phyloP scores from a whole-genome alignment of 805 yeast species.

The Metschnikowia chrysomelidarum region DNA sequence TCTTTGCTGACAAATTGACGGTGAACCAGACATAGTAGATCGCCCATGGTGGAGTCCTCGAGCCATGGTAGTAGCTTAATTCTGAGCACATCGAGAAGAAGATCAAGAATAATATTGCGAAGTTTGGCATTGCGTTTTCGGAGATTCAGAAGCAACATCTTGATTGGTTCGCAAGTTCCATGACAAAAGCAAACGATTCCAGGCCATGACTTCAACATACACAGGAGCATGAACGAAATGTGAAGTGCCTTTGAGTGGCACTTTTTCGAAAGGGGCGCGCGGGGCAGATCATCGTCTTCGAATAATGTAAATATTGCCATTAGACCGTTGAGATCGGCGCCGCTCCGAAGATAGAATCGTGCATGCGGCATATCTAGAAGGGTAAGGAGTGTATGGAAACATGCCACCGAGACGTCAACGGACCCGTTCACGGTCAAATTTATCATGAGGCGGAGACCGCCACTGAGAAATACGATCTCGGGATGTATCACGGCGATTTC shows the following conservation, averaged over 20 bases:
- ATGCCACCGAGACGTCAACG: conserved; percentile 20
- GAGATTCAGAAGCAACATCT: conserved; percentile 60
- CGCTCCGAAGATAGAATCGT: conserved; percentile 53
- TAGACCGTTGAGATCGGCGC: conserved; percentile 59
- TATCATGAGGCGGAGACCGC: conserved; percentile 54
- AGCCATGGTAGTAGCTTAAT: conserved; percentile 59
- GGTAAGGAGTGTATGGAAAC: conserved; percentile 47
- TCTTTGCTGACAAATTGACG: conserved; percentile 7
- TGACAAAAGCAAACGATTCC: conserved; percentile 69
- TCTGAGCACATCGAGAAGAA: conserved; percentile 65
- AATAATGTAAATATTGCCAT: conserved; percentile 71
- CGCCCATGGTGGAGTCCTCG: conserved; percentile 16
- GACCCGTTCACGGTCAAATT: conserved; percentile 30
- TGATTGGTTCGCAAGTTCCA: conserved; percentile 53
- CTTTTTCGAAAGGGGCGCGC: conserved; percentile 9
- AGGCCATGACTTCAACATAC: conserved; percentile 67
- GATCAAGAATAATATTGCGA: conserved; percentile 65
- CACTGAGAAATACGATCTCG: conserved; percentile 43
- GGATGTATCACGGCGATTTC: conserved; percentile 40
- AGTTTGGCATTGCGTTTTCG: conserved; percentile 53
- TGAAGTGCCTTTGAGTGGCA: conserved; percentile 47
- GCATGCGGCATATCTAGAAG: conserved; percentile 58
- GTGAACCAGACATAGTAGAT: conserved; percentile 13
- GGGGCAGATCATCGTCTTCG: conserved; percentile 27
- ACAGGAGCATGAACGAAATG: conserved; percentile 56